phyloP scores from a whole-genome alignment of 108 stramenopile genomes.

The Nitzschia sp. region DNA sequence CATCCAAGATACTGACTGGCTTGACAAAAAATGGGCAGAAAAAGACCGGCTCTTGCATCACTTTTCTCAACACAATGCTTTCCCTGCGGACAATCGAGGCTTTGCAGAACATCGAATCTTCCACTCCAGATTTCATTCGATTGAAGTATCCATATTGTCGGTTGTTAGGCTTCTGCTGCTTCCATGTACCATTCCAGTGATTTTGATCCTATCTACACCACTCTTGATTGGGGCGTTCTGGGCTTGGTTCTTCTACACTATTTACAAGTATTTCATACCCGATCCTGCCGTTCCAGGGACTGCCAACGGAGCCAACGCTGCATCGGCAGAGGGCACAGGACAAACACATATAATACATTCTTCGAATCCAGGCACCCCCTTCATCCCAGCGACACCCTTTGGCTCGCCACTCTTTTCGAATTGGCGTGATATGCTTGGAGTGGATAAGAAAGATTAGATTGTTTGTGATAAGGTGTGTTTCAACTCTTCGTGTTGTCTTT shows the following conservation, averaged over 20 bases:
- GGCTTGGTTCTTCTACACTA: conserved; percentile 39
- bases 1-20: conserved; percentile 61
- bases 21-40: conserved; percentile 80
- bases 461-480: background rate
- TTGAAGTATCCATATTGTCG: conserved; percentile 47
- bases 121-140: conserved; percentile 40
- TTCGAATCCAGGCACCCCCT: conserved; percentile 49
- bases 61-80: conserved; percentile 51
- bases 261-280: conserved; percentile 35
- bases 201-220: conserved; percentile 53
- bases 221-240: conserved; percentile 46
- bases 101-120: conserved; percentile 50
- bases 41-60: conserved; percentile 68
- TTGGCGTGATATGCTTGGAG: conserved; percentile 46
- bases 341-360: conserved; percentile 44
- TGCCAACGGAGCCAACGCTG: conserved; percentile 1
- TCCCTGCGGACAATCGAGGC: conserved; percentile 57
- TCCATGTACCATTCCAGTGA: conserved; percentile 51
- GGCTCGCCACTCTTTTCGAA: conserved; percentile 44
- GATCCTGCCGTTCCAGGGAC: conserved; percentile 9
- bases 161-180: conserved; percentile 40
- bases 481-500: conserved; percentile 7
- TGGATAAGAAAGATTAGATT: conserved; percentile 4
- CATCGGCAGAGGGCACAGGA: conserved; percentile 14
- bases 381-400: conserved; percentile 67